phyloP scores from a whole-genome alignment of 768 basidiomycete genomes.

The Mycena crocata region DNA sequence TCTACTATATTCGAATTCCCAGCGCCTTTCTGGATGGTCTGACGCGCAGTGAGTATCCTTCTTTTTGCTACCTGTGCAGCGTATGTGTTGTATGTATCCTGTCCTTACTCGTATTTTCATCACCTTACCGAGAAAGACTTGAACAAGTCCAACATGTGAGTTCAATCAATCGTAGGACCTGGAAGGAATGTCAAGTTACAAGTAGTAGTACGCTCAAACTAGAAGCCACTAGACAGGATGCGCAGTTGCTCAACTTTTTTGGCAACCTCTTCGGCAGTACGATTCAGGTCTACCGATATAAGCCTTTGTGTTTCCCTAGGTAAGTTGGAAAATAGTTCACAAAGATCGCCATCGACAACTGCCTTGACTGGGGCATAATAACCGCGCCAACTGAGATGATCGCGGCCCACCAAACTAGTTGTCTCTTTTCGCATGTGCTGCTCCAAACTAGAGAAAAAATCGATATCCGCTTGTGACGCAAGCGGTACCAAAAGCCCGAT shows the following conservation, averaged over 20 bases:
- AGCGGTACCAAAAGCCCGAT: slow-evolving; percentile 95
- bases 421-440: slow-evolving; percentile 95
- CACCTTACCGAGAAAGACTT: too few species aligned
- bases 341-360: slow-evolving; percentile 95
- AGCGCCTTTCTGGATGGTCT: too few species aligned
- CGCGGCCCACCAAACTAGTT: slow-evolving; percentile 86
- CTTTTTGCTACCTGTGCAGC: too few species aligned
- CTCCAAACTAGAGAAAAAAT: slow-evolving; percentile 94
- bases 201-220: too few species aligned
- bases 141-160: too few species aligned
- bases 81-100: too few species aligned
- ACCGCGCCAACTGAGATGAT: slow-evolving; percentile 94
- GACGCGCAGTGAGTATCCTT: too few species aligned
- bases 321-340: slow-evolving; percentile 87
- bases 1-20: too few species aligned
- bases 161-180: too few species aligned
- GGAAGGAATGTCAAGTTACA: too few species aligned
- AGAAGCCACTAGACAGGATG: slow-evolving; percentile 88
- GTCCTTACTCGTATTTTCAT: too few species aligned
- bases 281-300: slow-evolving; percentile 92
- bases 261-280: slow-evolving; percentile 90
- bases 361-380: slow-evolving; percentile 96
- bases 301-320: slow-evolving; percentile 85
- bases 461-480: slow-evolving; percentile 95
- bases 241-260: slow-evolving; percentile 95